Evolutionary conservation across 2,329 filamentous ascomycete species (phyloP), one percentile per base, ranked within the genome.

Genomic region (Nigrospora osmanthi): DNA sequence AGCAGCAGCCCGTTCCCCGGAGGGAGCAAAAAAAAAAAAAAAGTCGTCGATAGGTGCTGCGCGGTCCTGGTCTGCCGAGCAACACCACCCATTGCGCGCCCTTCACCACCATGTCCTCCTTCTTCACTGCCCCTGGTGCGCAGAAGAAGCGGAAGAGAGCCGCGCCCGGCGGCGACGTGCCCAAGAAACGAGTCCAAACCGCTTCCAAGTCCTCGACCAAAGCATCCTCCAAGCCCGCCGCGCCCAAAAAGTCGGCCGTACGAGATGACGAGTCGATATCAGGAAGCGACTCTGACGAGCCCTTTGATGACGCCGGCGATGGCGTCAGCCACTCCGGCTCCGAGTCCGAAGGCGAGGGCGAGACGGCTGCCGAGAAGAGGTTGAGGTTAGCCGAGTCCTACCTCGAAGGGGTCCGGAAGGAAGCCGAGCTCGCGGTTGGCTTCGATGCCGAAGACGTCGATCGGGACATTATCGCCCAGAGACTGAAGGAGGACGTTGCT

Each of bases 361-460:
- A 97, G 70, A 97, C 93, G 17, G 89, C 86, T 1, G 90, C 89
- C 33, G 89, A 96, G 61, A 84, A 88, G 64, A 78, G 93, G 55
- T 68, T 95, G 58, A 81, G 88, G 52, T 76, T 98, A 28, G 93
- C 93, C 30, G 89, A 97, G 68, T 82, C 87, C 57, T 97, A 98
- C 63, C 77, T 98, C 44, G 85, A 95, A 44, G 95, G 95, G 61
- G 82, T 96, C 50, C 81, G 85, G 57, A 78, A 86, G 57, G 86
- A 95, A 54, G 82, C 89, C 23, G 64, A 73, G 47, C 85, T 94
- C 55, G 85, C 89, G 52, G 77, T 76, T 43, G 93, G 89, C 35
- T 98, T 97, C 59, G 89, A 98, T 66, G 93, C 93, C 9, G 89
- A 85, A 55, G 88, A 97, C 43, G 87, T 98, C 47, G 93, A 97